Conservation (phyloP, 352 stramenopile genomes). For the Sclerospora graminicola region DNA sequence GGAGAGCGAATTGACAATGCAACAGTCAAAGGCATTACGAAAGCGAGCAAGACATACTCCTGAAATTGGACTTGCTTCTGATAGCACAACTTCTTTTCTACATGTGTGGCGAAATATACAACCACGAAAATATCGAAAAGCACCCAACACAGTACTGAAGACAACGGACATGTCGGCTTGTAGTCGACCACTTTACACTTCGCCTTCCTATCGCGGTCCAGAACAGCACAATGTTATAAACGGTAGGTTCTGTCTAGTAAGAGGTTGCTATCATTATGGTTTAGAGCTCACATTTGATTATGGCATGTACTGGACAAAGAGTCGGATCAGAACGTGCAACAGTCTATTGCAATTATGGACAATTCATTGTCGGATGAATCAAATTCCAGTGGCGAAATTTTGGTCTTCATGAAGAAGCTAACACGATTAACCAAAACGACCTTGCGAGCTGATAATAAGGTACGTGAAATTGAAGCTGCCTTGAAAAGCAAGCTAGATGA, state of each 20-base stretch:
- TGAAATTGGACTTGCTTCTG: constrained; percentile 1
- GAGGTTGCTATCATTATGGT: too few relatives aligned
- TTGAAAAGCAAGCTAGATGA: constrained; percentile 13
- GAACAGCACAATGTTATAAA: constrained; percentile 1
- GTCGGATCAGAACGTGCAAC: not conserved
- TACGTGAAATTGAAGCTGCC: constrained; percentile 8
- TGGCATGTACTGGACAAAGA: not conserved
- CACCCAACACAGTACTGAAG: constrained; percentile 13
- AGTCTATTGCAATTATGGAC: not conserved
- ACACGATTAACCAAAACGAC: constrained; percentile 11
- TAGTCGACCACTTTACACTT: constrained; percentile 6
- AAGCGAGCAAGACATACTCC: not conserved
- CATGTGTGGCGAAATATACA: not conserved
- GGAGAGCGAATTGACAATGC: not conserved
- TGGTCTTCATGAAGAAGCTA: constrained; percentile 5
- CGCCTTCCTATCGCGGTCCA: not conserved
- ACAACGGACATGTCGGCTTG: constrained; percentile 1
- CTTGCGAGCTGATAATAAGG: constrained; percentile 7
- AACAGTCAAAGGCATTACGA: not conserved
- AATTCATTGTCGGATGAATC: not conserved
- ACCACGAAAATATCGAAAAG: constrained; percentile 18
- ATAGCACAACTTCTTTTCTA: not conserved
- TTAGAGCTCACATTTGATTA: too few relatives aligned
- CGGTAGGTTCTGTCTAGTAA: not conserved
- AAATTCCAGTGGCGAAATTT: constrained; percentile 1